Percentiles rank a stretch among this genome's conserved stretches.
These are phyloP conservation scores for Hypoxylon sp. DNA, from an alignment of 2,329 filamentous ascomycete genomes.

Conservation along the genomic window DNA sequence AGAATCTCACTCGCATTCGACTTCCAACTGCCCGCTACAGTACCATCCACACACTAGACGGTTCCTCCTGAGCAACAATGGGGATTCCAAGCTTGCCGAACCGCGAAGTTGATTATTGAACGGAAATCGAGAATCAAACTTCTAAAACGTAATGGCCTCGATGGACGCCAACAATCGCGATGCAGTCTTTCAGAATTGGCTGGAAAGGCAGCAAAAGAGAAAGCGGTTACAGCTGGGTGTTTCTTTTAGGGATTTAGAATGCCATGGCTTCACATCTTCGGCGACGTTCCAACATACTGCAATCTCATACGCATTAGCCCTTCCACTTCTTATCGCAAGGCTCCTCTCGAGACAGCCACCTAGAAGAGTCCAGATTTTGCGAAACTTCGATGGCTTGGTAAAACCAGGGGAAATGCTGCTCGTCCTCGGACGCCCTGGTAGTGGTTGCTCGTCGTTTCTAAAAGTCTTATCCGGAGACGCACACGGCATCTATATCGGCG, in stretches of 20 bases:
- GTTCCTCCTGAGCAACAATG: not conserved
- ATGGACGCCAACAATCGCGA: not conserved
- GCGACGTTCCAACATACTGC: no score
- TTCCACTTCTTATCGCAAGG: no score
- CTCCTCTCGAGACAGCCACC: no score
- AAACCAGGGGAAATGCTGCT: slow-evolving; percentile 64
- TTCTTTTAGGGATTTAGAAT: no score
- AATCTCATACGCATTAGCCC: no score
- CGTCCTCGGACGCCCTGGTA: slow-evolving; percentile 71
- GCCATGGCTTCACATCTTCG: no score
- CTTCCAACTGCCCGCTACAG: not conserved
- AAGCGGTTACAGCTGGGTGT: no score
- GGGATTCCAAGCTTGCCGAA: not conserved
- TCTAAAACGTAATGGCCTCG: not conserved
- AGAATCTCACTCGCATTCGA: not conserved
- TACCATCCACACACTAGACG: not conserved
- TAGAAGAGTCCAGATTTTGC: no score
- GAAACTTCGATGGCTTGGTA: not conserved
- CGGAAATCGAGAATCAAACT: not conserved
- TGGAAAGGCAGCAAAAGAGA: no score
- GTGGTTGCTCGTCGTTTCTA: slow-evolving; percentile 84
- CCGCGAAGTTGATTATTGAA: not conserved
- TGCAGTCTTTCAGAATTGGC: not conserved
- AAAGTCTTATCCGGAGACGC: slow-evolving; percentile 87
- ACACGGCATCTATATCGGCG: slow-evolving; percentile 80